Conservation (phyloP, 2,329 filamentous ascomycete species). For the Colletotrichum sp. region DNA sequence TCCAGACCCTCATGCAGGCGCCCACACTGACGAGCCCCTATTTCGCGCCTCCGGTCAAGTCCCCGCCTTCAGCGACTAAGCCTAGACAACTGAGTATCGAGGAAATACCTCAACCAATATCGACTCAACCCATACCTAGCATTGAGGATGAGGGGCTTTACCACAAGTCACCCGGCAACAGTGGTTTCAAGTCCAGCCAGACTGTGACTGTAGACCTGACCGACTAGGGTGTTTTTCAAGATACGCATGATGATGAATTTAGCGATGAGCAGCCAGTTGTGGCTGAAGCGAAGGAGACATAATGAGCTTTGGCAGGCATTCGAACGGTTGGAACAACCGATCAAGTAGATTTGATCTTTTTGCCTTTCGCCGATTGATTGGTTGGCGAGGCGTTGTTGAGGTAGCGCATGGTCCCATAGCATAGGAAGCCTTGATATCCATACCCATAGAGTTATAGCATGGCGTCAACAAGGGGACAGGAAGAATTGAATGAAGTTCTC, state of each 20-base stretch:
- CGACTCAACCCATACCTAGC: not conserved
- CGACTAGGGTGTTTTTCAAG: not conserved
- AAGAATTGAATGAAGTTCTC: not conserved
- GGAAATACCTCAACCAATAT: not conserved
- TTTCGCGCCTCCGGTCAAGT: not conserved
- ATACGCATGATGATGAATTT: not conserved
- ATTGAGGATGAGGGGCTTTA: not conserved
- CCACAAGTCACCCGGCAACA: not conserved
- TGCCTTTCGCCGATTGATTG: not conserved
- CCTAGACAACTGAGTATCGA: not conserved
- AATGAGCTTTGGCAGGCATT: not conserved
- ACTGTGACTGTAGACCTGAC: slow-evolving; percentile 16
- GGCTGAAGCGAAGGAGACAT: not conserved
- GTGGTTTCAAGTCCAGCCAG: not conserved
- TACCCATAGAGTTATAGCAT: slow-evolving; percentile 6
- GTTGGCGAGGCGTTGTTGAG: not conserved
- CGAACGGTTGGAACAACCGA: not conserved
- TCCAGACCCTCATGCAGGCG: not conserved
- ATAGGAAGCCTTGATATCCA: not conserved
- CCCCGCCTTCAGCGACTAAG: not conserved
- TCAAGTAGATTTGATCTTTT: not conserved
- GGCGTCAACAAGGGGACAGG: not conserved
- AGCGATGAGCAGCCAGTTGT: not conserved
- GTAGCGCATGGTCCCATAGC: not conserved
- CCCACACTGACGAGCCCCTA: not conserved